Conservation (phyloP, 495 filamentous ascomycete species). For the Platismatia glauca region DNA sequence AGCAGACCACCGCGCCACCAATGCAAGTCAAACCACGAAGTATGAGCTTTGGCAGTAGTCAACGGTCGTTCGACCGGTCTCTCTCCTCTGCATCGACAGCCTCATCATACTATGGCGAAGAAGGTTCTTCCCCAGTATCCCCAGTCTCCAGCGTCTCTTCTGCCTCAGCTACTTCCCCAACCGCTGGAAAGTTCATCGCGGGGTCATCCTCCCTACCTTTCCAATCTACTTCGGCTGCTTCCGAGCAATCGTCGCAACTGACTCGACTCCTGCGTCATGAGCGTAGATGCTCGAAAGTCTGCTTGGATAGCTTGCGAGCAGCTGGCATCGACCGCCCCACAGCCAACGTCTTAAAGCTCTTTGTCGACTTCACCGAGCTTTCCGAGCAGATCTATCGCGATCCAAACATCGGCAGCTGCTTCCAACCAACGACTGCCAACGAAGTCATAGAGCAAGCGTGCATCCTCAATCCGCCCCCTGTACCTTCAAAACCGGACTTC, state of each 20-base stretch:
- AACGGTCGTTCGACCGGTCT: conserved; percentile 3
- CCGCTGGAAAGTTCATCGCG: neutral
- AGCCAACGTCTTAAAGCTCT: conserved; percentile 11
- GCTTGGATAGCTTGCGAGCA: conserved; percentile 9
- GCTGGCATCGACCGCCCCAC: conserved; percentile 8
- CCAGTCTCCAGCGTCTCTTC: conserved; percentile 18
- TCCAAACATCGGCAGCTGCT: conserved; percentile 16
- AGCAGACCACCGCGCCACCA: neutral
- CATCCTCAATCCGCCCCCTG: neutral
- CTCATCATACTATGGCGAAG: conserved; percentile 16
- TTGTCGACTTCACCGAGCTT: conserved; percentile 9
- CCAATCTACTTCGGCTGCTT: neutral
- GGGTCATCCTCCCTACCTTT: neutral
- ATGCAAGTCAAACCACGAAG: neutral
- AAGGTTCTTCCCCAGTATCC: conserved; percentile 13
- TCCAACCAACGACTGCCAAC: conserved; percentile 11
- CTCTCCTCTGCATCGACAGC: conserved; percentile 17
- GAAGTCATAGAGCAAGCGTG: conserved; percentile 19
- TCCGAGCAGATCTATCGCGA: conserved; percentile 11
- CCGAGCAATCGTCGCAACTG: conserved; percentile 11
- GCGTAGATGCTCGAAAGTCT: conserved; percentile 11
- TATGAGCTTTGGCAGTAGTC: conserved; percentile 4
- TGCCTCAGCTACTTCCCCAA: conserved; percentile 6
- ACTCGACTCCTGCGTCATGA: conserved; percentile 18
- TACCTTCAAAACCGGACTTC: conserved; percentile 5